Conservation (phyloP, 2,329 filamentous ascomycete genomes). For the Trichophyton mentagrophytes region DNA sequence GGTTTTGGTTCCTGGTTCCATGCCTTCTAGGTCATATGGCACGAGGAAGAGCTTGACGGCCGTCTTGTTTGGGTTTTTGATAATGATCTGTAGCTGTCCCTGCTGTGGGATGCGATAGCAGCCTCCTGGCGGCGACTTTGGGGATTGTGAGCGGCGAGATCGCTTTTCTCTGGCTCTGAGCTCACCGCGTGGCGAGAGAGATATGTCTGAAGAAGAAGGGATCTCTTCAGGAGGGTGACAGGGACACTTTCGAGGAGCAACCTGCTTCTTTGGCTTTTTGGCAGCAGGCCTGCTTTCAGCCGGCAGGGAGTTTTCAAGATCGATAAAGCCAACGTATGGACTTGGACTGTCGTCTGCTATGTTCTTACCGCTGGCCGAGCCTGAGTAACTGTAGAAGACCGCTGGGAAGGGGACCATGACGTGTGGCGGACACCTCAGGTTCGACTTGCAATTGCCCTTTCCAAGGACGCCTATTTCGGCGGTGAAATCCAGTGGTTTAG, state of each 20-base stretch:
- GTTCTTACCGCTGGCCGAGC: constrained; percentile 48
- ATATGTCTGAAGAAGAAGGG: constrained; percentile 2
- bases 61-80: constrained; percentile 97
- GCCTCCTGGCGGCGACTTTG: constrained; percentile 65
- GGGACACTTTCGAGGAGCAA: constrained; percentile 17
- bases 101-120: constrained; percentile 89
- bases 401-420: constrained; percentile 84
- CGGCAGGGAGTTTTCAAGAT: constrained; percentile 68
- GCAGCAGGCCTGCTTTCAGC: constrained; percentile 31
- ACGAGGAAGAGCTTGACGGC: constrained; percentile 92
- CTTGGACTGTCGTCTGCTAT: constrained; percentile 75
- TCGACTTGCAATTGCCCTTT: constrained; percentile 75
- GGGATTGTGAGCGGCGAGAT: constrained; percentile 47
- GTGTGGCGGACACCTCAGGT: constrained; percentile 73
- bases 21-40: constrained; percentile 81
- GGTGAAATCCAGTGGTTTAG: constrained; percentile 80
- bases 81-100: constrained; percentile 88
- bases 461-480: constrained; percentile 92
- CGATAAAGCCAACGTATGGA: constrained; percentile 87
- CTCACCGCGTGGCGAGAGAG: constrained; percentile 21
- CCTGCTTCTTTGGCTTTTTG: constrained; percentile 27
- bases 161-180: constrained; percentile 42
- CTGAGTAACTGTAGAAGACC: constrained; percentile 87
- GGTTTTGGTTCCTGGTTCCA: constrained; percentile 89
- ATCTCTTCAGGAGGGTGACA: constrained; percentile 9